phyloP scores from a whole-genome alignment of 441 rosid genomes.

The Omphalea diandra region DNA sequence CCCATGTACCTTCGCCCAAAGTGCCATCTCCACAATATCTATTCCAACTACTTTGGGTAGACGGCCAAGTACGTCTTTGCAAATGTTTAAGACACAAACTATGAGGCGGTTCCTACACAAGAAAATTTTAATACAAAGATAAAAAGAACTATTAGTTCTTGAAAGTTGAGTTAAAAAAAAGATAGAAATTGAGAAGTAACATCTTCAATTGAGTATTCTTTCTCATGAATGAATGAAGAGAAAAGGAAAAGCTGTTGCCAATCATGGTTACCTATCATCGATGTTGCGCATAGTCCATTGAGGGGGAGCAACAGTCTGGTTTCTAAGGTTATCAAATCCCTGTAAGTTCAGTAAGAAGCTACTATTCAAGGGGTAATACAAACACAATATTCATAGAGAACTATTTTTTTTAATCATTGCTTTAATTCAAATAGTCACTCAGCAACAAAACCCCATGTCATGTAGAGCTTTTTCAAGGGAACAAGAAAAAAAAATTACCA shows the following conservation, averaged over 20 bases:
- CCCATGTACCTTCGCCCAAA: slow-evolving; percentile 95
- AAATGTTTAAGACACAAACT: slow-evolving; percentile 77
- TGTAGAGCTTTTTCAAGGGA: slow-evolving; percentile 14
- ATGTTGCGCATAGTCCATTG: slow-evolving; percentile 99
- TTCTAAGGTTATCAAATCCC: slow-evolving; percentile 99
- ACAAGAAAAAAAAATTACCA: slow-evolving; percentile 54
- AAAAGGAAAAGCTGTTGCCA: background rate
- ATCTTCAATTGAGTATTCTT: background rate
- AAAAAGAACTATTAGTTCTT: background rate
- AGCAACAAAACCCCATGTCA: slow-evolving; percentile 5
- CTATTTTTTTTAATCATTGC: no score
- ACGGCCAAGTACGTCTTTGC: slow-evolving; percentile 80
- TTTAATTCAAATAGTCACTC: no score
- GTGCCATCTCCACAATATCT: slow-evolving; percentile 99
- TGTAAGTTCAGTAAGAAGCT: slow-evolving; percentile 39
- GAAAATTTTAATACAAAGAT: slow-evolving; percentile 12
- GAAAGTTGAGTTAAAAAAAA: slow-evolving; percentile 12
- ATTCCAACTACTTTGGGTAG: slow-evolving; percentile 98
- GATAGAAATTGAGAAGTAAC: background rate
- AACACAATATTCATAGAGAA: no score
- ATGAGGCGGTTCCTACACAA: slow-evolving; percentile 79
- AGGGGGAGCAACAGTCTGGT: slow-evolving; percentile 94
- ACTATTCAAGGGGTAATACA: background rate
- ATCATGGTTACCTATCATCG: slow-evolving; percentile 73
- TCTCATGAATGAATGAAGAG: background rate